Base-by-base conservation (phyloP, 495 filamentous ascomycete species). In the Geopyxis carbonaria region DNA sequence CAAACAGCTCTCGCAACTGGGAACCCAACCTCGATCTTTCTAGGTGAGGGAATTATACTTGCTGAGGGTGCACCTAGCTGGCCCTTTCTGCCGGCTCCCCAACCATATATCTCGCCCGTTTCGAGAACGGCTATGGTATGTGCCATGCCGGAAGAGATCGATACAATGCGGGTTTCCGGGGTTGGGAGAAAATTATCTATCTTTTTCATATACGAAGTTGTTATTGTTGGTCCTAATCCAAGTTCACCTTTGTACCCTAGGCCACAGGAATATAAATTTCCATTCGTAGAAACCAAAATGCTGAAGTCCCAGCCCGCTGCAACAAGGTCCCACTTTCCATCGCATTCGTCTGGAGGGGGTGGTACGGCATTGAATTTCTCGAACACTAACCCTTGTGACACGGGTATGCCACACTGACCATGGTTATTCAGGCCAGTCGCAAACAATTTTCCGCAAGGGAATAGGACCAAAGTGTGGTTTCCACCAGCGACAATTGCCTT, bases 71-170 rank as follows among this genome's bases (percentile, higher is more conserved):
- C 47, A 3, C 81, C 84, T 0, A 95, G 57, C 54, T 95, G 86
- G 0, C 84, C 84, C 59, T 92, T 85, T 20, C 84, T 66, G 4
- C 74, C 73, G 44, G 64, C 75, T 1, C 89, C 89, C 89, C 89
- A 94, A 2, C 86, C 89, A 56, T 76, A 93, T 1, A 77, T 75
- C 1, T 76, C 64, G 2, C 84, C 86, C 55, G 76, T 76, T 20
- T 66, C 67, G 0, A 92, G 58, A 3, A 93, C 69, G 3, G 65
- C 73, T 13, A 85, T 72, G 0, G 72, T 69, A 53, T 97, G 89
- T 11, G 68, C 66, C 62, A 91, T 75, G n/a, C 79, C 68, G 30
- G 79, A 75, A 0, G 74, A 59, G 8, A 95, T 45, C 28, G 72
- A 61, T 0, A 63, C 50, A 4, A 93, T 51, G 1, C 51, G 42